Evolutionary conservation across 2,329 filamentous ascomycete species (phyloP).

Genomic region (Moelleriella libera): DNA sequence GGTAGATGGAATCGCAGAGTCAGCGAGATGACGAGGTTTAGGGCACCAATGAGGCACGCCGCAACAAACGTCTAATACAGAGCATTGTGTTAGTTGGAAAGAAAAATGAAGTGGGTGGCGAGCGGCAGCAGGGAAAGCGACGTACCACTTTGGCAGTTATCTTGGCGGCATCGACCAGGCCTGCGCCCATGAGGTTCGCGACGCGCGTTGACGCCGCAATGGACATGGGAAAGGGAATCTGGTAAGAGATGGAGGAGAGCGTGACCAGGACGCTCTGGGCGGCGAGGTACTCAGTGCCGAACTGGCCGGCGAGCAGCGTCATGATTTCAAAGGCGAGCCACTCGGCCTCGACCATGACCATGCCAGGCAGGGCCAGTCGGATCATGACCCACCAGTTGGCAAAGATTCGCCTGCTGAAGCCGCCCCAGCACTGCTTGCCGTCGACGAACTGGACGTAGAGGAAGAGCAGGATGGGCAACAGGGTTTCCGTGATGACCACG

Average conservation of each 20-base stretch:
- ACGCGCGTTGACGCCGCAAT: constrained; percentile 82
- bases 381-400: constrained; percentile 74
- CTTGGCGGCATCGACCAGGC: constrained; percentile 65
- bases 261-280: constrained; percentile 79
- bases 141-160: constrained; percentile 62
- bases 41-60: constrained; percentile 56
- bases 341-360: constrained; percentile 90
- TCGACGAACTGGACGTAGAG: constrained; percentile 63
- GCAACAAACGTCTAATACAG: constrained; percentile 37
- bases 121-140: constrained; percentile 7
- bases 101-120: not conserved
- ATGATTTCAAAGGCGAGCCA: constrained; percentile 87
- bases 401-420: constrained; percentile 56
- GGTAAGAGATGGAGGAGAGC: constrained; percentile 67
- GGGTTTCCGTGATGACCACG: constrained; percentile 62
- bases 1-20: constrained; percentile 61
- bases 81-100: not conserved
- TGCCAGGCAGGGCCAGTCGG: constrained; percentile 70
- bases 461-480: constrained; percentile 65
- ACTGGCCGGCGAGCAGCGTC: constrained; percentile 67
- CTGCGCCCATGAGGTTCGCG: constrained; percentile 83
- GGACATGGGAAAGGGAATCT: constrained; percentile 82
- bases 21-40: constrained; percentile 62
- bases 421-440: constrained; percentile 72
- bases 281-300: constrained; percentile 67